A percentile compares a stretch with the other conserved stretches of the same genome.
Evolutionary conservation across 176 grass and related monocot species (phyloP).

Genomic region (Lolium perenne): DNA sequence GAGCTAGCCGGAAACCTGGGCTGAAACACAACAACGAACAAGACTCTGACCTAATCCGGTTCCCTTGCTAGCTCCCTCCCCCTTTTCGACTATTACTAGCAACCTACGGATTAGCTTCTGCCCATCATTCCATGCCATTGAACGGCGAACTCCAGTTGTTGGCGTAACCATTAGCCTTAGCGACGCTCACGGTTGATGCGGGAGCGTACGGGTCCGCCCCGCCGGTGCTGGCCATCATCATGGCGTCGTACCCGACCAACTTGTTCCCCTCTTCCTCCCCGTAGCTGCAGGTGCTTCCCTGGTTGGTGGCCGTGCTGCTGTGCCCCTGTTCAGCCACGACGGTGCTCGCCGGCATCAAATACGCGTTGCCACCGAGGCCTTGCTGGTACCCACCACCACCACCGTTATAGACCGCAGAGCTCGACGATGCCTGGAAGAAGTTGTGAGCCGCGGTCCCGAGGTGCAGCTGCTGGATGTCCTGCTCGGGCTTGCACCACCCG

Average conservation of each 20-base stretch:
- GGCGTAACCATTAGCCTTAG: slow-evolving; percentile 54
- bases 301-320: slow-evolving; percentile 50
- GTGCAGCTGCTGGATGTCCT: slow-evolving; percentile 59
- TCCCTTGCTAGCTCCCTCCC: slow-evolving; percentile 36
- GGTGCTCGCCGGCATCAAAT: slow-evolving; percentile 52
- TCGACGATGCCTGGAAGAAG: slow-evolving; percentile 62
- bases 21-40: slow-evolving; percentile 14
- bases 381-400: slow-evolving; percentile 40
- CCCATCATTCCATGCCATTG: slow-evolving; percentile 56
- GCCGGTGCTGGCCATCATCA: slow-evolving; percentile 31
- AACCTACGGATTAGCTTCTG: background rate
- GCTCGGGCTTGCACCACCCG: slow-evolving; percentile 70
- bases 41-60: slow-evolving; percentile 44
- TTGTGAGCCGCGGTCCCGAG: slow-evolving; percentile 59
- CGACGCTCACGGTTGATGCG: slow-evolving; percentile 51
- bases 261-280: slow-evolving; percentile 44
- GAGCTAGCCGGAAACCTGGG: slow-evolving; percentile 37
- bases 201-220: slow-evolving; percentile 38
- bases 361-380: slow-evolving; percentile 32
- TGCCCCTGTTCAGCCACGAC: slow-evolving; percentile 49
- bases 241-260: slow-evolving; percentile 48
- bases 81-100: background rate
- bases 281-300: slow-evolving; percentile 52
- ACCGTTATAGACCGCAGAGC: slow-evolving; percentile 49
- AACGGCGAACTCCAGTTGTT: slow-evolving; percentile 57